A percentile compares a stretch with the other conserved stretches of the same genome.
These are phyloP conservation scores for Suillus subaureus DNA, from an alignment of 768 basidiomycete species.

Conservation along the genomic window DNA sequence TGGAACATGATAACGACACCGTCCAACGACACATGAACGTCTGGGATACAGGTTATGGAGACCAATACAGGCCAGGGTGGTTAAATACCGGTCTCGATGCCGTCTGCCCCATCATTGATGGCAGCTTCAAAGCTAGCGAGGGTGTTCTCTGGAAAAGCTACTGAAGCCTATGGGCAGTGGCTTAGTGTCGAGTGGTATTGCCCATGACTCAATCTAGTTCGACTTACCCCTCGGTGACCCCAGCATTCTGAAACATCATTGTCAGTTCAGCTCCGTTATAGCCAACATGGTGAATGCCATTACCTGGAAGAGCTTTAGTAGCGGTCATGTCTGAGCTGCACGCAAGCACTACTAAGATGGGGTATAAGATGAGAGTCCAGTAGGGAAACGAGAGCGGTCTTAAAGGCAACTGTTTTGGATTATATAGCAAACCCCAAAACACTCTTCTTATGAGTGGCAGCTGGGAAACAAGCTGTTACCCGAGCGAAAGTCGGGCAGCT, in stretches of 20 bases:
- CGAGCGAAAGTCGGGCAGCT: background rate
- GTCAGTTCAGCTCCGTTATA: background rate
- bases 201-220: conserved; percentile 44
- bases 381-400: conserved; percentile 4
- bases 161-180: conserved; percentile 68
- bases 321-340: conserved; percentile 24
- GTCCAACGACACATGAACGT: conserved; percentile 93
- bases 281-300: background rate
- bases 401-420: conserved; percentile 5
- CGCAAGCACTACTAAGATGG: conserved; percentile 7
- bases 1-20: conserved; percentile 94
- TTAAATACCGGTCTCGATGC: conserved; percentile 94
- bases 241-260: conserved; percentile 63
- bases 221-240: conserved; percentile 70
- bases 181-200: background rate
- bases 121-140: conserved; percentile 94
- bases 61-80: conserved; percentile 35
- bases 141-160: conserved; percentile 90
- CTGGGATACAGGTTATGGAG: conserved; percentile 65
- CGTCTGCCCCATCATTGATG: conserved; percentile 93
- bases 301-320: conserved; percentile 31
- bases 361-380: conserved; percentile 1
- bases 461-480: conserved; percentile 7
- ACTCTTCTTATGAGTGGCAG: background rate
- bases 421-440: conserved; percentile 21